phyloP scores from a whole-genome alignment of 2,329 filamentous ascomycete species.

The Neonectria coccinea region DNA sequence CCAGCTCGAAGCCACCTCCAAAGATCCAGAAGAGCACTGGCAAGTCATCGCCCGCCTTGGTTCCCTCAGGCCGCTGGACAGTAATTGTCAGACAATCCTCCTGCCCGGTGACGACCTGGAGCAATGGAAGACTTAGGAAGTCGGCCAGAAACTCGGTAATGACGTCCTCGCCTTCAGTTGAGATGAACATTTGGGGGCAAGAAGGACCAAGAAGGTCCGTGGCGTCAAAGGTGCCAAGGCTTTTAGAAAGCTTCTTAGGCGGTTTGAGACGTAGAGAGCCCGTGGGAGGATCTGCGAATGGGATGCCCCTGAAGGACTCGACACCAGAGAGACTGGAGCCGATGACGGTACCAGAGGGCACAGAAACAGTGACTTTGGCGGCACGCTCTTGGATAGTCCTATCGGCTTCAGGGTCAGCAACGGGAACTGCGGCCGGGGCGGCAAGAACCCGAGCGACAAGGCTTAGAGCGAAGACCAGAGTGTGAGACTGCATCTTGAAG shows the following conservation, averaged over 20 bases:
- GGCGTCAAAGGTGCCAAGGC: conserved; percentile 71
- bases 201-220: conserved; percentile 65
- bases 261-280: conserved; percentile 76
- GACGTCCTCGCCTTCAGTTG: conserved; percentile 56
- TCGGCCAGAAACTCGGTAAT: conserved; percentile 60
- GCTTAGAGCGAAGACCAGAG: conserved; percentile 31
- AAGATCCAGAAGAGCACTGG: conserved; percentile 80
- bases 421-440: conserved; percentile 33
- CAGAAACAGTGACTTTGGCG: conserved; percentile 63
- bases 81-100: conserved; percentile 75
- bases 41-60: conserved; percentile 65
- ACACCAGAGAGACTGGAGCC: conserved; percentile 61
- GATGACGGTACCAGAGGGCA: conserved; percentile 67
- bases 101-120: conserved; percentile 65
- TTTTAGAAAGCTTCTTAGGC: conserved; percentile 67
- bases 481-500: conserved; percentile 35
- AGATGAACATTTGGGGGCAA: conserved; percentile 79
- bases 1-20: conserved; percentile 73
- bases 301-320: conserved; percentile 80
- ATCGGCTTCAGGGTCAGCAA: conserved; percentile 36
- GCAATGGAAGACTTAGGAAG: conserved; percentile 66
- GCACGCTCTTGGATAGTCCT: conserved; percentile 56
- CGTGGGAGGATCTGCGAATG: conserved; percentile 77
- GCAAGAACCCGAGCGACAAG: conserved; percentile 36
- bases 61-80: conserved; percentile 69